Evolutionary conservation across 2,329 filamentous ascomycete species (phyloP).

Genomic region (Pseudomassariella vexata): DNA sequence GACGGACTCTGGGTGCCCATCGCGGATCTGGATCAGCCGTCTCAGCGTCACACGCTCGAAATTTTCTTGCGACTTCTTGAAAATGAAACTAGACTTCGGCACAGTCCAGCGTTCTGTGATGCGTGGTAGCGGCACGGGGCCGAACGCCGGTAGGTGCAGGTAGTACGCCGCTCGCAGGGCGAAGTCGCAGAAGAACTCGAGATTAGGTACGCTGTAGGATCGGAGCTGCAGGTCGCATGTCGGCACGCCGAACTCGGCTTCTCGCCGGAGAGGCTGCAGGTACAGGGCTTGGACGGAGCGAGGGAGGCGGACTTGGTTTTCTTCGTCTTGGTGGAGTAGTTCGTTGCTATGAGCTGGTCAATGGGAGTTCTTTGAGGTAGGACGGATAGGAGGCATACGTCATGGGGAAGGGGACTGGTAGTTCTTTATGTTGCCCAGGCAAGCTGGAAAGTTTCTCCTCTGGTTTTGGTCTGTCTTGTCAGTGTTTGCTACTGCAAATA

Average conservation of each 20-base stretch:
- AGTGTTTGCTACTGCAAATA: too few species aligned
- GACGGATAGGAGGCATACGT: background rate
- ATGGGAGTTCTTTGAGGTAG: background rate
- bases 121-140: slow-evolving; percentile 78
- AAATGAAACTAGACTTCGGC: slow-evolving; percentile 80
- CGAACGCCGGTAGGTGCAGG: slow-evolving; percentile 76
- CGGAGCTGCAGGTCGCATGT: slow-evolving; percentile 88
- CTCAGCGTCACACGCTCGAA: slow-evolving; percentile 88
- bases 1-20: slow-evolving; percentile 83
- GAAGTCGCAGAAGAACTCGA: slow-evolving; percentile 94
- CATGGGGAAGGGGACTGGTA: slow-evolving; percentile 5
- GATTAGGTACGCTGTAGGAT: slow-evolving; percentile 82
- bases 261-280: slow-evolving; percentile 73
- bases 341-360: slow-evolving; percentile 16
- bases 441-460: too few species aligned
- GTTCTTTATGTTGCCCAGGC: too few species aligned
- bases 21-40: slow-evolving; percentile 84
- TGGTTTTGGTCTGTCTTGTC: background rate
- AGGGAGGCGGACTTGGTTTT: slow-evolving; percentile 51
- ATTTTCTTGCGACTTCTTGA: slow-evolving; percentile 97
- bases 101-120: slow-evolving; percentile 94
- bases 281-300: slow-evolving; percentile 81
- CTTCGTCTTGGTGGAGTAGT: slow-evolving; percentile 15
- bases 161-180: slow-evolving; percentile 93
- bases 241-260: slow-evolving; percentile 70